Conservation (phyloP, 2,329 filamentous ascomycete genomes). For the Chaetomiaceae sp. region DNA sequence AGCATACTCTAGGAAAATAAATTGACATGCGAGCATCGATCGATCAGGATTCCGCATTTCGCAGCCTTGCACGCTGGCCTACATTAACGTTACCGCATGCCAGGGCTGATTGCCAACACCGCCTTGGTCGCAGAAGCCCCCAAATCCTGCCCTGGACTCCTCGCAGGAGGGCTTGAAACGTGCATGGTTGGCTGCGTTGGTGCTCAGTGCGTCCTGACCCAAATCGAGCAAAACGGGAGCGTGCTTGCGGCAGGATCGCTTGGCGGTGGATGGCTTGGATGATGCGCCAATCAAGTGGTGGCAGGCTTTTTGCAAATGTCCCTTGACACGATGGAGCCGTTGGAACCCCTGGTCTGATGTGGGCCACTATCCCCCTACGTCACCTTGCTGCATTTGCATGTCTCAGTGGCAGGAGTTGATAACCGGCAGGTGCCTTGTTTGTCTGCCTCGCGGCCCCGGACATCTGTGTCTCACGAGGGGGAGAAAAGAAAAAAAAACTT, state of each 20-base stretch:
- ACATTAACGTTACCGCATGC: too few relatives aligned
- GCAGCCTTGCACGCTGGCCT: too few relatives aligned
- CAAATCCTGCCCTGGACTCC: neutral
- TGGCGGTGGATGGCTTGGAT: neutral
- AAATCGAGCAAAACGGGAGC: conserved; percentile 6
- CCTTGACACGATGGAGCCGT: conserved; percentile 19
- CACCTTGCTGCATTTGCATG: conserved; percentile 18
- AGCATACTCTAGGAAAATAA: too few relatives aligned
- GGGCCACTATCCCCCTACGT: conserved; percentile 15
- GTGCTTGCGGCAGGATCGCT: neutral
- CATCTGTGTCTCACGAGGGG: neutral
- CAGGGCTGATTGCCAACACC: too few relatives aligned
- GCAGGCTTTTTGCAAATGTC: conserved; percentile 18
- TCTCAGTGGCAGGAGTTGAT: conserved; percentile 1
- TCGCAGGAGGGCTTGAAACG: conserved; percentile 8
- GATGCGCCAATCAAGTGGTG: conserved; percentile 15
- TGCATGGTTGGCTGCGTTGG: too few relatives aligned
- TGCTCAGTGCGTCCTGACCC: neutral
- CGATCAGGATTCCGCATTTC: too few relatives aligned
- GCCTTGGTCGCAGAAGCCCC: neutral
- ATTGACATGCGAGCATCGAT: too few relatives aligned
- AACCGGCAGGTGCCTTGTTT: neutral
- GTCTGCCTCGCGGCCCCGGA: neutral
- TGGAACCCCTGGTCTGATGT: conserved; percentile 4
- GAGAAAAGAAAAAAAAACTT: too few relatives aligned